Percentiles rank a stretch among this genome's conserved stretches.
These are phyloP conservation scores for Vickermania spadyakhi DNA, from an alignment of 208 protist species.

Conservation along the genomic window DNA sequence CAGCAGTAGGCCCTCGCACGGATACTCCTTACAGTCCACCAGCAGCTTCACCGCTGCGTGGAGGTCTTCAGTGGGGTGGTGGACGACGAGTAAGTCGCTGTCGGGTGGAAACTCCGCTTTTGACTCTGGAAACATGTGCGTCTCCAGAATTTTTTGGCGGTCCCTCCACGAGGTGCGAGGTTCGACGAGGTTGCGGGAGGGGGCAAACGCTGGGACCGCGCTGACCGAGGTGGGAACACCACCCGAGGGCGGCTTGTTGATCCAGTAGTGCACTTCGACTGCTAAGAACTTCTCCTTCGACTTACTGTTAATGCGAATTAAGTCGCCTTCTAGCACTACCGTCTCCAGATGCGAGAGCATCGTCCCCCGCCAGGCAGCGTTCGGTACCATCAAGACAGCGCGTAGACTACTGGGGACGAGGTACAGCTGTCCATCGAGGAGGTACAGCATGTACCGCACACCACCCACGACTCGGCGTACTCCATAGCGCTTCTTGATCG, in stretches of 20 bases:
- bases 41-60: conserved; percentile 29
- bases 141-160: conserved; percentile 39
- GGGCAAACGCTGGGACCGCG: background rate
- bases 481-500: conserved; percentile 49
- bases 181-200: conserved; percentile 27
- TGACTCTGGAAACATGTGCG: conserved; percentile 35
- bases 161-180: conserved; percentile 49
- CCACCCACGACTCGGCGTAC: conserved; percentile 60
- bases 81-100: conserved; percentile 49
- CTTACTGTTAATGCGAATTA: conserved; percentile 27
- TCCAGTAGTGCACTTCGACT: conserved; percentile 75
- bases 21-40: conserved; percentile 56
- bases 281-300: conserved; percentile 64
- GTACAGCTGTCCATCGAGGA: conserved; percentile 43
- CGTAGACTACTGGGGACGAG: conserved; percentile 74
- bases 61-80: conserved; percentile 44
- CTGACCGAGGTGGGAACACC: background rate
- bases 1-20: conserved; percentile 67
- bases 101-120: conserved; percentile 27
- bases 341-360: conserved; percentile 25
- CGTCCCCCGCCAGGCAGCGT: conserved; percentile 48
- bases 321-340: conserved; percentile 69
- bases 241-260: background rate
- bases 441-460: conserved; percentile 35
- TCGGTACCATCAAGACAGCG: conserved; percentile 49